Conservation (phyloP, 2,329 filamentous ascomycete species). For the Epichloe brachyelytri region DNA sequence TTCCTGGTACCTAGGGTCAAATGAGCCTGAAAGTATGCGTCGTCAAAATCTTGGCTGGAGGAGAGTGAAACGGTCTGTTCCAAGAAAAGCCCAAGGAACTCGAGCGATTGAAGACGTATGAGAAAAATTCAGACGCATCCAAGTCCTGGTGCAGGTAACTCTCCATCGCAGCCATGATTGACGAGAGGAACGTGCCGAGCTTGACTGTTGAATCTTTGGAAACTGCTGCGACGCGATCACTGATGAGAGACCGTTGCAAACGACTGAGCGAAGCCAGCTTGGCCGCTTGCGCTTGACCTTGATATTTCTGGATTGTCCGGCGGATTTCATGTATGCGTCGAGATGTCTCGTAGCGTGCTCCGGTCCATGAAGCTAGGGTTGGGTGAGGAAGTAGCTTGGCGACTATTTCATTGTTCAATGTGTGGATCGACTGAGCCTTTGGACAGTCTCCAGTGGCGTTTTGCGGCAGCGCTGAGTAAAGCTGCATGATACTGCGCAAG, state of each 20-base stretch:
- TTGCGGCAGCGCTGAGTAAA: slow-evolving; percentile 22
- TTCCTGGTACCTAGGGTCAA: slow-evolving; percentile 36
- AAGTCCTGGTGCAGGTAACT: slow-evolving; percentile 27
- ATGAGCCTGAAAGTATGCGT: slow-evolving; percentile 52
- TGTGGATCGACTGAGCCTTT: slow-evolving; percentile 40
- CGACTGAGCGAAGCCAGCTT: slow-evolving; percentile 44
- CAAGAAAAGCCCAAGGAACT: slow-evolving; percentile 38
- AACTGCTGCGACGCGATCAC: slow-evolving; percentile 39
- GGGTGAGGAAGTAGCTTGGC: slow-evolving; percentile 29
- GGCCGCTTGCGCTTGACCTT: slow-evolving; percentile 24
- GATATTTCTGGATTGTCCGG: slow-evolving; percentile 28
- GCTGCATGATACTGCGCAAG: slow-evolving; percentile 20
- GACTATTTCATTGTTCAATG: slow-evolving; percentile 44
- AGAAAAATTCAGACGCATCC: slow-evolving; percentile 8
- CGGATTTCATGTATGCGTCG: slow-evolving; percentile 30
- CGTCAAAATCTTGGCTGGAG: slow-evolving; percentile 37
- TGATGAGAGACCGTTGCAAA: slow-evolving; percentile 46
- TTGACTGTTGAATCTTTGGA: slow-evolving; percentile 48
- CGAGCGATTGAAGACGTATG: slow-evolving; percentile 15
- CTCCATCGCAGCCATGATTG: slow-evolving; percentile 28
- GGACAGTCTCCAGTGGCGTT: slow-evolving; percentile 17
- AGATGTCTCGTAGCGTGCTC: slow-evolving; percentile 37
- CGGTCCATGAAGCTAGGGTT: slow-evolving; percentile 33
- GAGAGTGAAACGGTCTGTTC: slow-evolving; percentile 38
- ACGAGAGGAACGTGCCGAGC: slow-evolving; percentile 36